A percentile compares a stretch with the other conserved stretches of the same genome.
phyloP scores from a whole-genome alignment of 441 rosid genomes.

The Erysimum pusillum region DNA sequence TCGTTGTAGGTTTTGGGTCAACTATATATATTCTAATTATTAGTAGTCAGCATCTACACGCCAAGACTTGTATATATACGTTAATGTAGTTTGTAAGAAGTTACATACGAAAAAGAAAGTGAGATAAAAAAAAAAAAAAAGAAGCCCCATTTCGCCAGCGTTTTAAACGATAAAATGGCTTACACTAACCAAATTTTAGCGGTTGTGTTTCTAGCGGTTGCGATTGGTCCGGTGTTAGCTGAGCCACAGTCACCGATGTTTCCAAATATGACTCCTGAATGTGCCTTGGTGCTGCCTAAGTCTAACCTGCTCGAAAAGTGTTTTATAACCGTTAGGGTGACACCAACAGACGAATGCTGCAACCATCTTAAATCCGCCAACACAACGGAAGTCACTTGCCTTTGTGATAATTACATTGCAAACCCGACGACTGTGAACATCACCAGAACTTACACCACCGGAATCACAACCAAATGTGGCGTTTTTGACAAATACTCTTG shows the following conservation, averaged over 20 bases:
- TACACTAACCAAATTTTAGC: slow-evolving; percentile 16
- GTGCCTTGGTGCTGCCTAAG: slow-evolving; percentile 39
- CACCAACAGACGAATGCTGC: slow-evolving; percentile 44
- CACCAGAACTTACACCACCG: slow-evolving; percentile 41
- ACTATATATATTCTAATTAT: slow-evolving; percentile 7
- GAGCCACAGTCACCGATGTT: slow-evolving; percentile 21
- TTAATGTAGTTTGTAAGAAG: slow-evolving; percentile 7
- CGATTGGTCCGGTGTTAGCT: slow-evolving; percentile 14
- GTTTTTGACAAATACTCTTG: slow-evolving; percentile 42
- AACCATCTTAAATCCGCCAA: slow-evolving; percentile 43
- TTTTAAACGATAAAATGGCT: slow-evolving; percentile 19
- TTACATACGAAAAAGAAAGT: slow-evolving; percentile 27
- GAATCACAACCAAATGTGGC: slow-evolving; percentile 43
- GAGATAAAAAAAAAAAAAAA: not conserved
- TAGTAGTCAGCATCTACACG: slow-evolving; percentile 5
- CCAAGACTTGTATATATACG: slow-evolving; percentile 35
- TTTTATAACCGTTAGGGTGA: slow-evolving; percentile 39
- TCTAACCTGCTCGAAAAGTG: slow-evolving; percentile 44
- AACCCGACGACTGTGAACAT: slow-evolving; percentile 24
- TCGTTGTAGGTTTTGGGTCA: no score
- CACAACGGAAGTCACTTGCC: slow-evolving; percentile 40
- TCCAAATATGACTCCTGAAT: slow-evolving; percentile 35
- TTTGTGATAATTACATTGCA: slow-evolving; percentile 43
- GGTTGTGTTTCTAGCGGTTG: slow-evolving; percentile 30
- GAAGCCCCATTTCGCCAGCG: not conserved